Base-by-base conservation (phyloP, 441 rosid genomes). In the Pelargonium fulgidum region DNA sequence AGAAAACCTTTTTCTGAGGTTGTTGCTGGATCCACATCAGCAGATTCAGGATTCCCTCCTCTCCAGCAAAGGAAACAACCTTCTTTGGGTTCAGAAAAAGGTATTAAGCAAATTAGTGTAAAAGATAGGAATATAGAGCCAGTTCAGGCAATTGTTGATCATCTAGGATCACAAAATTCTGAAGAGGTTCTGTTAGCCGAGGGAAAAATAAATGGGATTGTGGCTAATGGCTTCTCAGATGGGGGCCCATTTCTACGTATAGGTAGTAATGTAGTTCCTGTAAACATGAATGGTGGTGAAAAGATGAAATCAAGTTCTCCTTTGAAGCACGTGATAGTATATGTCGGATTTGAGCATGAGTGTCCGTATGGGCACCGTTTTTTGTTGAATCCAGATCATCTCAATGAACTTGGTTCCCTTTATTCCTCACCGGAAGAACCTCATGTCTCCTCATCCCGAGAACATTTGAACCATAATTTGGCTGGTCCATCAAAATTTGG, bases 271-370 rank as follows among this genome's bases (percentile, higher is more conserved):
- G 76, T 79, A 3, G 83, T 87, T 76, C 85, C 93, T 20, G 70
- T 86, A 62, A 84, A 80, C 71, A 62, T 70, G 50, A 75, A 63
- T 73, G 79, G 77, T 39, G 78, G 78, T 71, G 87, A 84, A 69
- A 75, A 72, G 70, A 75, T 74, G 64, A 78, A 71, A 72, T 17
- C 68, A 22, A 76, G 76, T 45, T 64, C 82, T 73, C 52, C 72
- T 39, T 65, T 74, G 68, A 83, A 85, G 78, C 83, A 84, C 70
- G 85, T 71, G 71, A 67, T 64, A 36, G 85, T 80, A 67, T 85
- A 86, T 81, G 82, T 91, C 75, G 97, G 97, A 67, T 87, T 89
- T 85, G 97, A 91, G 85, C 88, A 91, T 26, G 97, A 91, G 74
- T 89, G 97, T 76, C 88, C 97, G 8, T 80, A 61, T 79, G 97